These are phyloP conservation scores for Berkeleyomyces rouxiae DNA, from an alignment of 2,329 filamentous ascomycete species.

Conservation along the genomic window DNA sequence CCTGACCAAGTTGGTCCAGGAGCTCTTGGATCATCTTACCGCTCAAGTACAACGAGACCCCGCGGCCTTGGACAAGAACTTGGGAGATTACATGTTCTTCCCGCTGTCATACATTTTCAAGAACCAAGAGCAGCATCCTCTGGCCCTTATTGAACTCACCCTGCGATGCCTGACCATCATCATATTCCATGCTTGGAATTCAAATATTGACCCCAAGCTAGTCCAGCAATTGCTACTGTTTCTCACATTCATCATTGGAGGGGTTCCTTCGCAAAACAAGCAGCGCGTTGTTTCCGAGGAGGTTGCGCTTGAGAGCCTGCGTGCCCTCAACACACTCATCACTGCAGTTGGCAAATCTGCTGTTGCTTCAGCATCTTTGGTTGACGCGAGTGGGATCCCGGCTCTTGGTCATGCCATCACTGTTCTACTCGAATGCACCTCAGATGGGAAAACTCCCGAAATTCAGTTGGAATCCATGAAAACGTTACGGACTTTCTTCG, in stretches of 20 bases:
- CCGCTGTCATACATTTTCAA: conserved; percentile 78
- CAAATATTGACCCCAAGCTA: conserved; percentile 51
- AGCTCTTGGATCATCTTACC: conserved; percentile 31
- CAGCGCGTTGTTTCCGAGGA: conserved; percentile 48
- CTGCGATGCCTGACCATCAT: conserved; percentile 60
- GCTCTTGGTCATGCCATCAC: conserved; percentile 70
- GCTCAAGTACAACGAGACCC: conserved; percentile 28
- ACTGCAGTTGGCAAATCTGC: conserved; percentile 36
- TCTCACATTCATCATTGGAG: conserved; percentile 64
- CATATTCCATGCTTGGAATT: conserved; percentile 63
- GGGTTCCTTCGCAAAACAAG: conserved; percentile 40
- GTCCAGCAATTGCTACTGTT: conserved; percentile 75
- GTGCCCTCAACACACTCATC: conserved; percentile 52
- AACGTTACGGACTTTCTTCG: conserved; percentile 45
- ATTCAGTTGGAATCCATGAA: conserved; percentile 55
- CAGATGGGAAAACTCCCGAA: conserved; percentile 43
- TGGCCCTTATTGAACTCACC: conserved; percentile 56
- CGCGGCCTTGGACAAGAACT: conserved; percentile 51
- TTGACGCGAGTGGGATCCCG: conserved; percentile 48
- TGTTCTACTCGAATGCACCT: conserved; percentile 58
- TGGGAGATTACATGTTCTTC: conserved; percentile 92
- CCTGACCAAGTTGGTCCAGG: conserved; percentile 29
- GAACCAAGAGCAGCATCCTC: conserved; percentile 53
- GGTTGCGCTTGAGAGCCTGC: conserved; percentile 52
- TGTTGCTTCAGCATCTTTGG: conserved; percentile 31